Evolutionary conservation across 192 early-diverging fungal genomes (phyloP), one percentile per base, ranked within the genome.

Genomic region (Entomortierella chlamydospora): DNA sequence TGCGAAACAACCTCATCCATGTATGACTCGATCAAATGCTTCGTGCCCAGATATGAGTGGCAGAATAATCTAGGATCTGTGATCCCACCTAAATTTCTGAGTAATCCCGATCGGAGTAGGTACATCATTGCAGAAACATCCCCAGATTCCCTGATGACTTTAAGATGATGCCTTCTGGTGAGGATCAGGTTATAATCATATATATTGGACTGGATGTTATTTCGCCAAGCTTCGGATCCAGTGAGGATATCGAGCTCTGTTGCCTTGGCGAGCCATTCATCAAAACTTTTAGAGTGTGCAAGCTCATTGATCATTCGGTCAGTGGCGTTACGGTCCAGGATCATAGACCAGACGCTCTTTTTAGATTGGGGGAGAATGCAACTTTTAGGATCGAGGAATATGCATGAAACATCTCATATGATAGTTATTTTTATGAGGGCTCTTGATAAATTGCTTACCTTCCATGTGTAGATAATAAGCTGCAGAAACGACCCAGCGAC

Each of bases 11-110:
- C 88, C 64, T 93, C 90, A 23, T 87, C 77, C 70, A 92, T 90
- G 62, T 95, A 95, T 28, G 91, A 89, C 73, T 94, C 88, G 69
- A 95, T 93, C 47, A 92, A 70, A 30, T 83, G 64, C 63, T 95
- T 95, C 13, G 94, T 94, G 2, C 90, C 93, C 26, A 87, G 45
- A 45, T 86, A 88, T 3, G 87, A 89, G 41, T 83, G 79, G 23
- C 77, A 62, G 60, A 89, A 94, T 29, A 94, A 64, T 31, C 85
- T 82, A 28, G 81, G 80, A 61, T 94, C 91, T 55, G 83, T 83
- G 31, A 95, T 84, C 26, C 91, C 93, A 25, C 92, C 93, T 45
- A 93, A 74, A 67, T 94, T 95, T 29, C 94, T 70, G 20, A 95
- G 72, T 2, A 95, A 65, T 10, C 87, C 88, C 20, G 87, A 88